These are phyloP conservation scores for Trametes villosa DNA, from an alignment of 768 basidiomycete genomes.

Conservation along the genomic window DNA sequence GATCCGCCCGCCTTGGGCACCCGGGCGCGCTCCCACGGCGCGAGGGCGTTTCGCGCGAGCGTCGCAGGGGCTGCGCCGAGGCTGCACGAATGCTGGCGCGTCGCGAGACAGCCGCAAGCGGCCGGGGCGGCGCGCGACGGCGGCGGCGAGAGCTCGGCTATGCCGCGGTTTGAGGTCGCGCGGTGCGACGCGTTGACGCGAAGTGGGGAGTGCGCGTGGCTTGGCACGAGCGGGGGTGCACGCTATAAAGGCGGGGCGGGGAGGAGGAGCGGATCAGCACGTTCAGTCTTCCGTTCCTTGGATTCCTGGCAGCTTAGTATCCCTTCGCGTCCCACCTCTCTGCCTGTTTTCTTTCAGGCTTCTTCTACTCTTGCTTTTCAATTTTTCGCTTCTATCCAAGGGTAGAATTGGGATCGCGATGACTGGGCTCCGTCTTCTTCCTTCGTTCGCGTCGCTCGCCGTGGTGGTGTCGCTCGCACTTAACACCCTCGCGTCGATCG, in stretches of 20 bases:
- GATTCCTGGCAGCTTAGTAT: neutral
- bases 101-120: too few relatives aligned
- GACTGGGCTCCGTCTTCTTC: neutral
- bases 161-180: neutral
- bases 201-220: too few relatives aligned
- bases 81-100: too few relatives aligned
- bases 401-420: neutral
- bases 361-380: too few relatives aligned
- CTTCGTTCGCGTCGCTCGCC: conserved; percentile 3
- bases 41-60: neutral
- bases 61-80: conserved; percentile 2
- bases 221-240: neutral
- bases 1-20: neutral
- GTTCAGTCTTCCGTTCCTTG: neutral
- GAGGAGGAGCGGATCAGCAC: neutral
- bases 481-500: conserved; percentile 25
- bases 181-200: neutral
- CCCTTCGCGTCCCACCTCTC: neutral
- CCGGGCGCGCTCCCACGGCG: neutral
- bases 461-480: conserved; percentile 4
- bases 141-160: neutral
- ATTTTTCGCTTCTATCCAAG: too few relatives aligned
- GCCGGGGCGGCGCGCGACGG: too few relatives aligned
- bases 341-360: neutral
- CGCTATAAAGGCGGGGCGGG: neutral